A percentile compares a stretch with the other conserved stretches of the same genome.
Conservation (phyloP, 139 green algal species). For the Trebouxia sp. region DNA sequence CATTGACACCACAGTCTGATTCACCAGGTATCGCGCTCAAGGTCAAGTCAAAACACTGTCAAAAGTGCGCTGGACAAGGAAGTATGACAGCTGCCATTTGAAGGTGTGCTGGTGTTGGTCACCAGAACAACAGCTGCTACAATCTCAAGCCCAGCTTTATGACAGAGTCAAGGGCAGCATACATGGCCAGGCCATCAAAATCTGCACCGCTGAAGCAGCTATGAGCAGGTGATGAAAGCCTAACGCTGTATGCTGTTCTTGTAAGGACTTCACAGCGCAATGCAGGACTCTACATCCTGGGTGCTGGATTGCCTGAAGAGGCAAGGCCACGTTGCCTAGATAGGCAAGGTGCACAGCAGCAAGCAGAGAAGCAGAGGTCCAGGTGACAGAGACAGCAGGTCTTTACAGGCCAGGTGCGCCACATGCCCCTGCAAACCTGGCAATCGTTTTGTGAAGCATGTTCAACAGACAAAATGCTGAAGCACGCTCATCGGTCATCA, state of each 20-base stretch:
- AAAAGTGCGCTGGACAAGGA: not conserved
- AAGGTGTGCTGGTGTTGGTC: constrained; percentile 13
- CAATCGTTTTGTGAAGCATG: too few species aligned
- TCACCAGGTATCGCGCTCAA: constrained; percentile 2
- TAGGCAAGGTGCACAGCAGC: constrained; percentile 14
- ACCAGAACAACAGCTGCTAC: constrained; percentile 15
- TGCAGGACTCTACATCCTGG: not conserved
- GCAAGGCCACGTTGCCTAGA: too few species aligned
- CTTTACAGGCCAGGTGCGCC: constrained; percentile 17
- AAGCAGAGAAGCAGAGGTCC: not conserved
- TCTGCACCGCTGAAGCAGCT: not conserved
- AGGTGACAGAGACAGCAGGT: constrained; percentile 19
- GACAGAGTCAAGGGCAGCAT: not conserved
- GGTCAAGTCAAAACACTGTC: constrained; percentile 7
- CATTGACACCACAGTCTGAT: constrained; percentile 14
- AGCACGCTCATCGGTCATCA: too few species aligned
- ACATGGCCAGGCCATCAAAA: not conserved
- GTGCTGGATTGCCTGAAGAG: not conserved
- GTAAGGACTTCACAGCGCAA: not conserved
- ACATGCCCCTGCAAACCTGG: constrained; percentile 21
- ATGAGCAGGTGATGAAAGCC: too few species aligned
- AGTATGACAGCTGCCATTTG: constrained; percentile 8
- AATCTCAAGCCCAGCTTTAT: constrained; percentile 18
- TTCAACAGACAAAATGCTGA: too few species aligned
- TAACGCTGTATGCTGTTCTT: too few species aligned